Evolutionary conservation across 345 rosid genomes (phyloP), one percentile per base, ranked within the genome.

Genomic region (Diplotaxis tenuifolia): DNA sequence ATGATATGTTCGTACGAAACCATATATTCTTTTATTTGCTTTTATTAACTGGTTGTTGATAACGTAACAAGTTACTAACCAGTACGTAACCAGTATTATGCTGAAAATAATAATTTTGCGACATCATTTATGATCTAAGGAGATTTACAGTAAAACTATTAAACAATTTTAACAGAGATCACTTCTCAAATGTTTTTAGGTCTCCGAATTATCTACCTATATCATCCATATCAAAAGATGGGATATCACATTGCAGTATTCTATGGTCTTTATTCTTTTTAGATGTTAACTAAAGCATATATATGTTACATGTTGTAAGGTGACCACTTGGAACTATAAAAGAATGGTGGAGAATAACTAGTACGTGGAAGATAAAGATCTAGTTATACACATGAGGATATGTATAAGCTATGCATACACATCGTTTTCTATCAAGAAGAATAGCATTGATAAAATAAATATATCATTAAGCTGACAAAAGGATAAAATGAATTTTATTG

Each of bases 291-390:
- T 36, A 40, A 54, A 61, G 68, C 53, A 68, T 64, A 18, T 61
- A 28, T 62, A 54, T 62, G 50, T 75, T 68, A 52, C 57, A 54
- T 36, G 42, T 55, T 63, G 59, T 61, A 15, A 45, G 71, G 70
- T 62, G 70, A 22, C 40, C 59, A 70, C 27, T 63, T 36, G 54
- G 45, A 64, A 64, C 45, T n/a, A 40, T 65, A 70, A 70, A 76
- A 70, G 67, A 56, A 70, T 76, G 66, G 79, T 75, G 70, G 75
- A 69, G 79, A 29, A 38, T 40, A 62, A 40, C 52, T 18, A 74
- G 67, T 53, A 42, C 40, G 21, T 31, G 4, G 63, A 75, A 60
- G 68, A 75, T 67, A 60, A 67, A 53, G 73, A 67, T 67, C 73
- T 54, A 8, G n/a, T n/a, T n/a, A 14, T 40, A 50, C 23, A 34